Base-by-base conservation (phyloP, 1,284 basidiomycete genomes). In the Tremellales sp. region DNA sequence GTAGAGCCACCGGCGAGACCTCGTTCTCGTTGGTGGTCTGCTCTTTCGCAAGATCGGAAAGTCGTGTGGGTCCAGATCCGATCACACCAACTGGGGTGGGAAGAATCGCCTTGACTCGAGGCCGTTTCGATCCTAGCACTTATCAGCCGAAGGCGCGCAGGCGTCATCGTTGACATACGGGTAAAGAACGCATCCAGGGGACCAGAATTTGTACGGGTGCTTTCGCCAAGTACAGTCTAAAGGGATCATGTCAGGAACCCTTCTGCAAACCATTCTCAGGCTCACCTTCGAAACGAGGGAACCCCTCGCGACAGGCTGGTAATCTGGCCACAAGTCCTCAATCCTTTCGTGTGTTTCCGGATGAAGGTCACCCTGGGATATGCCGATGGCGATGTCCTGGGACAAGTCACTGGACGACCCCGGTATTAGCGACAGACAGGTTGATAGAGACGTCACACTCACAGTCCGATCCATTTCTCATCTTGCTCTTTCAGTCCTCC, bases 401-500 rank as follows among this genome's bases (percentile, higher is more conserved):
- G 59, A 54, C 9, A 73, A 51, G 48, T 72, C 65, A 78, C 33
- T 66, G 22, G 12, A 24, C 8, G 7, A 16, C 16, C 24, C 37
- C 37, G 22, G 24, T 25, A 39, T 21, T 25, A 8, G 14, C 14
- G 7, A 12, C 21, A 10, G 22, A n/a, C 10, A 12, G 12, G 25
- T 22, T 9, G 25, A 19, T 19, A 13, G n/a, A 32, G 7, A 35
- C 28, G 48, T 19, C 35, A 16, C 27, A 75, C 79, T 68, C 66
- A 90, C 86, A 77, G 73, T 58, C 90, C 90, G 47, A 93, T 81
- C 73, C 86, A 88, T 40, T 77, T 78, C 58, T 88, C 81, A 33
- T 79, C 78, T 49, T 80, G 79, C 21, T 78, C 76, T 51, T 79
- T 77, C 77, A 82, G 81, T 6, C 65, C 65, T 3, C 60, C 66